Percentiles rank a stretch among this genome's conserved stretches.
These are phyloP conservation scores for Colletotrichum sp. DNA, from an alignment of 2,329 filamentous ascomycete genomes.

Conservation along the genomic window DNA sequence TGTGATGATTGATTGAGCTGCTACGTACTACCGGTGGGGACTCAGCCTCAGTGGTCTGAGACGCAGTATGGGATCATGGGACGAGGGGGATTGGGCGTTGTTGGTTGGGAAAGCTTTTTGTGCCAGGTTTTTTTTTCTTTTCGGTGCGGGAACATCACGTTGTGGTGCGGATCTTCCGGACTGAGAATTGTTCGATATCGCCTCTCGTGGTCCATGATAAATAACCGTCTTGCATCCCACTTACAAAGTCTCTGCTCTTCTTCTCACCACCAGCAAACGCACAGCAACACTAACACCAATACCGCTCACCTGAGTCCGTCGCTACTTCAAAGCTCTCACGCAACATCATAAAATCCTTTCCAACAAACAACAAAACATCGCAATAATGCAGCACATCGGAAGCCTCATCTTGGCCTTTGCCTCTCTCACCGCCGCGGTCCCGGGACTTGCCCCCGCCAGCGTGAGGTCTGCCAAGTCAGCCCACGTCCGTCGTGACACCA, in stretches of 20 bases:
- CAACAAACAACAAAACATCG: neutral
- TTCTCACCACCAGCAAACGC: neutral
- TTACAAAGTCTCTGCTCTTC: neutral
- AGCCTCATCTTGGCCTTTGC: slow-evolving; percentile 7
- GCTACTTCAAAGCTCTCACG: neutral
- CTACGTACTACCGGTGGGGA: neutral
- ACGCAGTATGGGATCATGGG: neutral
- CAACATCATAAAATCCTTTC: neutral
- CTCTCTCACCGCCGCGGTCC: neutral
- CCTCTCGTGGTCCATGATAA: neutral
- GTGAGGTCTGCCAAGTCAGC: neutral
- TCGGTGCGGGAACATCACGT: neutral
- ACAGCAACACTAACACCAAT: neutral
- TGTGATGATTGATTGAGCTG: neutral
- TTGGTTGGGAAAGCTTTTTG: neutral
- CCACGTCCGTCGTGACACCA: neutral
- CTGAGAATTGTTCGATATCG: neutral
- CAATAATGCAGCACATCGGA: neutral
- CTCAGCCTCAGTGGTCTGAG: neutral
- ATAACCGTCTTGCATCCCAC: neutral
- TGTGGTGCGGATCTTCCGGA: neutral
- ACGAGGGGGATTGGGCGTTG: neutral
- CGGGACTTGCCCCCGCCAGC: neutral
- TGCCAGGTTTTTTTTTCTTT: neutral
- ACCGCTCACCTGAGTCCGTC: neutral